Conservation (phyloP, 2,329 filamentous ascomycete genomes). For the Monosporascus sp. region DNA sequence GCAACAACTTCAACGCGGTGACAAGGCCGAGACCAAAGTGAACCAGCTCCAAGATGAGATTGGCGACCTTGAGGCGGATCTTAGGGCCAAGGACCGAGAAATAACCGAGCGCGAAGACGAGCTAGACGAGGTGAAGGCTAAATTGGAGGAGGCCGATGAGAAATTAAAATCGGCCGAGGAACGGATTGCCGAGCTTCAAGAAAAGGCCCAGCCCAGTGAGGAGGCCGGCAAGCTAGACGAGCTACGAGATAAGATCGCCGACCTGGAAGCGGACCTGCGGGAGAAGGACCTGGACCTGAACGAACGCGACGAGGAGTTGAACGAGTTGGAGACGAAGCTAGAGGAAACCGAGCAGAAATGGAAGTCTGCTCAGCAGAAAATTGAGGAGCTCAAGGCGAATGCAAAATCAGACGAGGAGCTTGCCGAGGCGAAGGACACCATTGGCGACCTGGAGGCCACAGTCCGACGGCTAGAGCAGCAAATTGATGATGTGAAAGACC, state of each 20-base stretch:
- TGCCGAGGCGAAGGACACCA: constrained; percentile 51
- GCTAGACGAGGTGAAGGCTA: constrained; percentile 59
- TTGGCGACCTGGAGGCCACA: constrained; percentile 52
- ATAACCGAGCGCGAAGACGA: constrained; percentile 73
- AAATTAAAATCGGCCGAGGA: constrained; percentile 28
- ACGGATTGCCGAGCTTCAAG: constrained; percentile 15
- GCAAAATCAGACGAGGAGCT: constrained; percentile 46
- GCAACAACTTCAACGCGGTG: constrained; percentile 51
- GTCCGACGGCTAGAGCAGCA: constrained; percentile 50
- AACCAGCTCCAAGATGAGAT: constrained; percentile 69
- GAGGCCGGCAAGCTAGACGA: constrained; percentile 34
- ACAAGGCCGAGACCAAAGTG: constrained; percentile 52
- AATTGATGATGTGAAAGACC: constrained; percentile 48
- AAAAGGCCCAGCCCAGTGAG: constrained; percentile 37
- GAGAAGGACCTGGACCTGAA: constrained; percentile 55
- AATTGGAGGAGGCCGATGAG: constrained; percentile 42
- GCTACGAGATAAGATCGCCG: constrained; percentile 43
- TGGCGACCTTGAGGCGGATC: constrained; percentile 67
- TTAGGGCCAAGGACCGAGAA: constrained; percentile 69
- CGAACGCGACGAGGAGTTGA: constrained; percentile 45
- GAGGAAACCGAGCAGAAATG: constrained; percentile 52
- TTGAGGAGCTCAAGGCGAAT: constrained; percentile 53
- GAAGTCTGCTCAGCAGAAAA: constrained; percentile 48
- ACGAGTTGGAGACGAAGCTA: constrained; percentile 44
- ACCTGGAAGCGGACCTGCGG: constrained; percentile 50